phyloP scores from a whole-genome alignment of 108 stramenopile genomes.

The Fragilaria radians region DNA sequence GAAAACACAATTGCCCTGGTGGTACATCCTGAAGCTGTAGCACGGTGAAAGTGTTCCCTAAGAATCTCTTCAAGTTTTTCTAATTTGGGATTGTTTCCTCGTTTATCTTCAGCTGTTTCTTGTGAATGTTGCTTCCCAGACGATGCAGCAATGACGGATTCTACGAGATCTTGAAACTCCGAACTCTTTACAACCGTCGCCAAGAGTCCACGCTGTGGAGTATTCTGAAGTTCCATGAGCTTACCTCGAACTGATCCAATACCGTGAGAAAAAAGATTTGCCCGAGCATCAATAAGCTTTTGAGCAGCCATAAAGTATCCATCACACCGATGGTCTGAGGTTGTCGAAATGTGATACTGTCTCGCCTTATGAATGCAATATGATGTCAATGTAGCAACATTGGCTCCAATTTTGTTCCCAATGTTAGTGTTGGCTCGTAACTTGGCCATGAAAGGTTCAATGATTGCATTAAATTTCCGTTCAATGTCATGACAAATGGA shows the following conservation, averaged over 20 bases:
- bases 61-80: conserved; percentile 68
- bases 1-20: conserved; percentile 88
- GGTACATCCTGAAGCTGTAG: conserved; percentile 29
- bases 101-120: conserved; percentile 11
- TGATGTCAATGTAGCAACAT: conserved; percentile 26
- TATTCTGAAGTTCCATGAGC: conserved; percentile 25
- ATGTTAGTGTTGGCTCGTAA: conserved; percentile 35
- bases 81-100: conserved; percentile 71
- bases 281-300: conserved; percentile 35
- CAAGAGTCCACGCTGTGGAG: conserved; percentile 21
- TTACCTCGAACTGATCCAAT: conserved; percentile 43
- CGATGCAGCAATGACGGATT: conserved; percentile 33
- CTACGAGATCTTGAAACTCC: conserved; percentile 33
- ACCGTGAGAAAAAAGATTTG: conserved; percentile 36
- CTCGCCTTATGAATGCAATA: conserved; percentile 33
- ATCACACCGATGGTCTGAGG: conserved; percentile 29
- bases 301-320: conserved; percentile 36
- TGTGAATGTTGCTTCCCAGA: conserved; percentile 7
- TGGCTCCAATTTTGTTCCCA: conserved; percentile 14
- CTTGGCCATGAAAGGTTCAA: conserved; percentile 37
- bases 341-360: conserved; percentile 27
- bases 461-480: conserved; percentile 35
- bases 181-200: conserved; percentile 22
- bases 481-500: conserved; percentile 36
- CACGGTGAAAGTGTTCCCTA: conserved; percentile 69